Conservation (phyloP, 2,329 filamentous ascomycete species). For the Cladosporium sp. region DNA sequence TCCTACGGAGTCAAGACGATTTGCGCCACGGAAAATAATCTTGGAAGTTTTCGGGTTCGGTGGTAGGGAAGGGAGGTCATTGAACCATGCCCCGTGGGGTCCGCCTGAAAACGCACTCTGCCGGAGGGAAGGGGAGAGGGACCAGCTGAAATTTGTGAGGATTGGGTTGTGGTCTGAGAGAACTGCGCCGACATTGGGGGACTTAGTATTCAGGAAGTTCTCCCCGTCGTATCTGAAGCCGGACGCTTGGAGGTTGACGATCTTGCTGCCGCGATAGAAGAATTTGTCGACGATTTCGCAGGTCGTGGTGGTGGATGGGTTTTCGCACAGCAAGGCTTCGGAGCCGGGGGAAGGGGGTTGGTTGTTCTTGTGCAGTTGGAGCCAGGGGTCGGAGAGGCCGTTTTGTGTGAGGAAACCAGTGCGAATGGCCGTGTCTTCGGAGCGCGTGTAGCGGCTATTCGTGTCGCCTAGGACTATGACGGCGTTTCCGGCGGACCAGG, state of each 20-base stretch:
- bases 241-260: constrained; percentile 5
- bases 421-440: constrained; percentile 48
- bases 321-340: constrained; percentile 42
- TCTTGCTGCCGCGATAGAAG: constrained; percentile 50
- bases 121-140: neutral
- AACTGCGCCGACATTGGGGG: neutral
- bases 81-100: constrained; percentile 2
- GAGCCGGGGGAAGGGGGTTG: constrained; percentile 33
- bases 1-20: constrained; percentile 6
- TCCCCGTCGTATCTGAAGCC: neutral
- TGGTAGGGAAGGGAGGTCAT: constrained; percentile 1
- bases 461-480: constrained; percentile 62
- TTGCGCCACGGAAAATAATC: constrained; percentile 6
- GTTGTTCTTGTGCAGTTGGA: constrained; percentile 41
- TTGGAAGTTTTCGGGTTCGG: neutral
- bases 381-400: constrained; percentile 55
- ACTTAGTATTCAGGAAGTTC: constrained; percentile 17
- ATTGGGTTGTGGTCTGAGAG: constrained; percentile 11
- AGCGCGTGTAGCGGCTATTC: constrained; percentile 59
- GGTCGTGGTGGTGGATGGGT: constrained; percentile 48
- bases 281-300: constrained; percentile 67
- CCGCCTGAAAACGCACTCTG: constrained; percentile 8
- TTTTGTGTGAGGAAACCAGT: constrained; percentile 44
- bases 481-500: constrained; percentile 54
- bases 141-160: constrained; percentile 3